These are phyloP conservation scores for Wallacemonas sp. DNA, from an alignment of 208 protist genomes.

Conservation along the genomic window DNA sequence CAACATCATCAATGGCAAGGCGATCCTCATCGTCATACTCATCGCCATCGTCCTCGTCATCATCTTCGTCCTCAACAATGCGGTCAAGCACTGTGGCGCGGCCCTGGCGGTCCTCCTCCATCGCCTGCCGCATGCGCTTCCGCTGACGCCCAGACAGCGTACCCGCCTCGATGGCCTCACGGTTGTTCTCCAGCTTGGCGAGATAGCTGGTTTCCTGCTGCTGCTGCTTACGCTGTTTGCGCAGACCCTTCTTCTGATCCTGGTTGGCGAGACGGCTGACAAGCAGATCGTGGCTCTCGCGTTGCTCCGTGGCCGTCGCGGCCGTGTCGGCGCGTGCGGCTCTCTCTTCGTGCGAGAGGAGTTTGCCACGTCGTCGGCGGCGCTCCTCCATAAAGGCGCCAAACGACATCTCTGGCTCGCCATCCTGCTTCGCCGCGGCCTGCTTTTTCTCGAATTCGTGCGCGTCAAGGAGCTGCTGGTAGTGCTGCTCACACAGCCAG, in stretches of 20 bases:
- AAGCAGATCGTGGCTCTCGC: constrained; percentile 98
- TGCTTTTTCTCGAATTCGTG: constrained; percentile 70
- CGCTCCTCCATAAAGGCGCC: constrained; percentile 79
- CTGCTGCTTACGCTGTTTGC: constrained; percentile 98
- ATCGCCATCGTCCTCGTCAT: constrained; percentile 25
- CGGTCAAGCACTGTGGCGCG: constrained; percentile 12
- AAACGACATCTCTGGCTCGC: constrained; percentile 58
- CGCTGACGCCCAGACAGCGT: constrained; percentile 73
- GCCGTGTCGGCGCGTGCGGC: constrained; percentile 97
- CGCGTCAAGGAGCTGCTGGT: constrained; percentile 96
- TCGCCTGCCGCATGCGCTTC: constrained; percentile 68
- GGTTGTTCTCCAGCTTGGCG: constrained; percentile 96
- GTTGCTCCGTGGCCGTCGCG: constrained; percentile 98
- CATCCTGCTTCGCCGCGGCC: constrained; percentile 23
- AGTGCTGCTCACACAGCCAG: constrained; percentile 98
- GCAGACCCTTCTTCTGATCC: constrained; percentile 99
- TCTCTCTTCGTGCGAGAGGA: constrained; percentile 94
- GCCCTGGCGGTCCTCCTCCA: constrained; percentile 60
- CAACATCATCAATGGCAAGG: background rate
- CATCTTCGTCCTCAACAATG: constrained; percentile 22
- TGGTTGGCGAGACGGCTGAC: constrained; percentile 99
- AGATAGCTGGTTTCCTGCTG: constrained; percentile 97
- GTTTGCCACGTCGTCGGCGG: constrained; percentile 48
- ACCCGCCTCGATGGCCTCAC: constrained; percentile 97
- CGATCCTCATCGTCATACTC: background rate